phyloP scores from a whole-genome alignment of 1,284 basidiomycete species.

The Apiotrichum mycotoxinovorans region DNA sequence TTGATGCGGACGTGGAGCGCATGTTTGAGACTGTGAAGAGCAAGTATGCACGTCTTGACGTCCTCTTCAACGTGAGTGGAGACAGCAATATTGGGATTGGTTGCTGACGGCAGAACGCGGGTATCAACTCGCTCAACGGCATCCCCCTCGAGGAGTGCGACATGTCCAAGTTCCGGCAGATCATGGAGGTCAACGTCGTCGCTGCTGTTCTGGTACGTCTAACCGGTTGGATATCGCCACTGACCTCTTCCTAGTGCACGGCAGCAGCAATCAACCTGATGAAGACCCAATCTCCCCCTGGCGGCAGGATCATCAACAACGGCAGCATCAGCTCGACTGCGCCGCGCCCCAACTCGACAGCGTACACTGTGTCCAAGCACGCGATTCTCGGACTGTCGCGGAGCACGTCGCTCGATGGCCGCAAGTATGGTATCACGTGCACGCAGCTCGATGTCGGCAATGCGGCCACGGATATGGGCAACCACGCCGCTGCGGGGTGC shows the following conservation, averaged over 20 bases:
- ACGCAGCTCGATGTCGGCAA: conserved; percentile 80
- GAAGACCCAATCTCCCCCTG: conserved; percentile 65
- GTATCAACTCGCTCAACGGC: conserved; percentile 53
- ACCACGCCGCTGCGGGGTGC: conserved; percentile 53
- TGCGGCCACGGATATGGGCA: conserved; percentile 61
- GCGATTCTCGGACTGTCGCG: conserved; percentile 71
- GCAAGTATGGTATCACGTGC: conserved; percentile 66
- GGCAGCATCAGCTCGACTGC: conserved; percentile 70
- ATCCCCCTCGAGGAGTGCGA: conserved; percentile 62
- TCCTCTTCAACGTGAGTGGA: conserved; percentile 66
- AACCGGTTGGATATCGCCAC: not conserved
- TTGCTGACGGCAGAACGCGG: conserved; percentile 51
- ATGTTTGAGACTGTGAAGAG: conserved; percentile 59
- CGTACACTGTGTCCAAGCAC: conserved; percentile 75
- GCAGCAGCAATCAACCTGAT: conserved; percentile 68
- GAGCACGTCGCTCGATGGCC: conserved; percentile 68
- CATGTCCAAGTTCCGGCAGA: conserved; percentile 60
- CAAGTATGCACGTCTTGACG: conserved; percentile 65
- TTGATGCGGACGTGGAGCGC: conserved; percentile 33
- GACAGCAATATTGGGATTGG: not conserved
- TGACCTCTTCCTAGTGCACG: conserved; percentile 53
- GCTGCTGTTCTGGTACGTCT: conserved; percentile 58
- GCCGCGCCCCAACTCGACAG: conserved; percentile 60
- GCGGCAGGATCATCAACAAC: conserved; percentile 81
- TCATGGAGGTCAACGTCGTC: conserved; percentile 67